Evolutionary conservation across 352 stramenopile genomes (phyloP), one percentile per base, ranked within the genome.

Genomic region (Globisporangium polare): DNA sequence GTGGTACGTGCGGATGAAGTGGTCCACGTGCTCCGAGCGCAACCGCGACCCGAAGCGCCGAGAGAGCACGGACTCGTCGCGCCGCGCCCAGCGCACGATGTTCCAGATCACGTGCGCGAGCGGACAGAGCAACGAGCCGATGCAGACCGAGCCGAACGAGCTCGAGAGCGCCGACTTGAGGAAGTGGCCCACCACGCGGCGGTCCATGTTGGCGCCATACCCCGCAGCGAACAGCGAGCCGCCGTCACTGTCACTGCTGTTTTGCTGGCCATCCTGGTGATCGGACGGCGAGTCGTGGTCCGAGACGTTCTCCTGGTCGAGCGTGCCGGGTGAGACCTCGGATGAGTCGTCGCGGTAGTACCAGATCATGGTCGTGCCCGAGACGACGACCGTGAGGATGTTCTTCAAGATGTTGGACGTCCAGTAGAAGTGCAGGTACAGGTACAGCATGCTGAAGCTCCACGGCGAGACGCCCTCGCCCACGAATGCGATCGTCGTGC

Each of bases 391-490:
- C 0, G 84, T 92, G 39, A 94, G 64, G 24, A 95, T 73, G 49
- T 90, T 90, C 69, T 93, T 93, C 59, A 95, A 83, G 17, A 95
- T 68, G 58, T 95, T 92, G 31, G 86, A 91, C 52, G 77, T 94
- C 86, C 86, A 95, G 71, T 95, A 95, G 53, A 94, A 93, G 65
- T 95, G 86, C 41, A 92, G 79, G 51, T 92, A 82, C 20, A 95
- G 52, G 45, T 85, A 87, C 6, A 94, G 62, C 62, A 94, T 80
- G 27, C 68, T 80, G 27, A 93, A 74, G 42, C 72, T 77, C 80
- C 80, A 93, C 18, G 81, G 83, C 35, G 81, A 84, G 47, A 81
- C 58, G 17, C 20, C 49, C 49, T 55, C 2, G 0, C 81, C 77
- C 12, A 72, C 72, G n/a, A 77, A 86, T 0, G 78, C 80, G 17